Percentiles rank a stretch among this genome's conserved stretches.
Conservation (phyloP, 202 grass and related monocot species). For the Zoysia matrella region DNA sequence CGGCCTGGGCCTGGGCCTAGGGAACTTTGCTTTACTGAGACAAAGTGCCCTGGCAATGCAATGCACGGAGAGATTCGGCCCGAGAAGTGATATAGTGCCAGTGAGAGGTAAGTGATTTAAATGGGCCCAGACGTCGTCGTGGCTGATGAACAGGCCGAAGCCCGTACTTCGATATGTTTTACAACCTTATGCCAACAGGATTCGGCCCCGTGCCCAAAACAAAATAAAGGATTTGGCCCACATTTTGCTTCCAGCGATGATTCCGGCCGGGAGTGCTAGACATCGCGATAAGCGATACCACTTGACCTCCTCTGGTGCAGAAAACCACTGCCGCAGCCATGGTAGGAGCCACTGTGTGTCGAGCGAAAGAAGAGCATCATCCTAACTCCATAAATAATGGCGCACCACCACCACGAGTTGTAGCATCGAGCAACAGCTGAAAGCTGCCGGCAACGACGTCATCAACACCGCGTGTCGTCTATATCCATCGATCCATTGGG, state of each 20-base stretch:
- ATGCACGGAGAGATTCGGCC: no score
- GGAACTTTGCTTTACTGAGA: no score
- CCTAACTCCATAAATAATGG: not conserved
- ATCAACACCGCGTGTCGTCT: not conserved
- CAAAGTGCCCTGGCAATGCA: no score
- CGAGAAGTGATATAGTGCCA: not conserved
- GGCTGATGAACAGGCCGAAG: no score
- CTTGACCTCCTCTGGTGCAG: not conserved
- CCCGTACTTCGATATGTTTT: no score
- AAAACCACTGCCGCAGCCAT: not conserved
- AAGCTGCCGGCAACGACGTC: not conserved
- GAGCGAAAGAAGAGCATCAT: not conserved
- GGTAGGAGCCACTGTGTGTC: not conserved
- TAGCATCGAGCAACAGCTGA: constrained; percentile 37
- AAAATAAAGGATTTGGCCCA: no score
- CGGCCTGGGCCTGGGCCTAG: no score
- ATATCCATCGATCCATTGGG: not conserved
- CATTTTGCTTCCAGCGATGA: no score
- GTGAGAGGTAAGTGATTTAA: no score
- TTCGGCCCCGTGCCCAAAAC: no score
- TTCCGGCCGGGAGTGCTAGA: not conserved
- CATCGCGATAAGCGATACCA: not conserved
- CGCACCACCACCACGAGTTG: not conserved
- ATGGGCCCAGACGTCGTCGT: no score
- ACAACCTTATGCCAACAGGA: no score